Conservation (phyloP, 805 yeast genomes). For the Ogataea nonfermentans region DNA sequence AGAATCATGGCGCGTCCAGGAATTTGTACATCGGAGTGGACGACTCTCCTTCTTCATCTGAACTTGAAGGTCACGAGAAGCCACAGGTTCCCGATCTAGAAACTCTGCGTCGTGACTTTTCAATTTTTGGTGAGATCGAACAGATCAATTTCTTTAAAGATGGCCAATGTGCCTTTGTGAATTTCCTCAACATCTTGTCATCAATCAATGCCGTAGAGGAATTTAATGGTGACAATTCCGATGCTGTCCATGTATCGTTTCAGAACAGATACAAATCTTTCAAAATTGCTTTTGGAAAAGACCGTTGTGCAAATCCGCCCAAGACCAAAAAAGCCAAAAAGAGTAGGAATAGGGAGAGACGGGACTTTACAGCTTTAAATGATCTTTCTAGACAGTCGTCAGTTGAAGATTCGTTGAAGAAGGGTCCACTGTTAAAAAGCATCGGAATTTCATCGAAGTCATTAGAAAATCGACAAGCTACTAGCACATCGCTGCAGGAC, state of each 20-base stretch:
- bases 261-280: slow-evolving; percentile 49
- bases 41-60: slow-evolving; percentile 36
- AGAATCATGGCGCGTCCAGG: slow-evolving; percentile 66
- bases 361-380: slow-evolving; percentile 9
- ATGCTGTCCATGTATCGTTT: slow-evolving; percentile 39
- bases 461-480: slow-evolving; percentile 10
- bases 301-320: slow-evolving; percentile 76
- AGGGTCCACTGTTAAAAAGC: slow-evolving; percentile 21
- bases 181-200: slow-evolving; percentile 59
- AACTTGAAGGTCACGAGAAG: slow-evolving; percentile 30
- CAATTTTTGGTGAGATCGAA: slow-evolving; percentile 66
- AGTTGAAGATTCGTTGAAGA: slow-evolving; percentile 14
- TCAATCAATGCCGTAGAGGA: slow-evolving; percentile 65
- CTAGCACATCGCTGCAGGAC: slow-evolving; percentile 3
- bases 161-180: slow-evolving; percentile 72
- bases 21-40: slow-evolving; percentile 70
- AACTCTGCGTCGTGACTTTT: slow-evolving; percentile 57
- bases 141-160: slow-evolving; percentile 71
- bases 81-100: slow-evolving; percentile 45
- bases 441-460: slow-evolving; percentile 28
- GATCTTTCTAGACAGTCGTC: slow-evolving; percentile 2
- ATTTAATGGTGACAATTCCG: slow-evolving; percentile 40
- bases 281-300: slow-evolving; percentile 65
- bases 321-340: slow-evolving; percentile 46
- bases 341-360: slow-evolving; percentile 36